phyloP scores from a whole-genome alignment of 495 filamentous ascomycete species.

The Aspergillus incahuasiensis region DNA sequence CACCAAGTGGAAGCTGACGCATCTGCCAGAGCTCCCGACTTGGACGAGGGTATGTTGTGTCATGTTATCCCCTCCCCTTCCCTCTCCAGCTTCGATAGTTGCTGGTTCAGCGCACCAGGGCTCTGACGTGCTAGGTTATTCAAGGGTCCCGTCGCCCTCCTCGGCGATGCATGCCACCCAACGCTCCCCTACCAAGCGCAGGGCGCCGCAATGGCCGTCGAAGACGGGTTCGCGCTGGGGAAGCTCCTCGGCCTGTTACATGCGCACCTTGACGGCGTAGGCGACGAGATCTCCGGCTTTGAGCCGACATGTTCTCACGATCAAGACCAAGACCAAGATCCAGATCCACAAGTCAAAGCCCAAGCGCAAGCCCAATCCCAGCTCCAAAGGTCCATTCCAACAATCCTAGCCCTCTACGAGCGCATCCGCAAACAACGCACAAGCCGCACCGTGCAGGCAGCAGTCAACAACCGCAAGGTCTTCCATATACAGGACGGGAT shows the following conservation, averaged over 20 bases:
- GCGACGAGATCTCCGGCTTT: neutral
- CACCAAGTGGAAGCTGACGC: constrained; percentile 56
- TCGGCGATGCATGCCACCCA: constrained; percentile 45
- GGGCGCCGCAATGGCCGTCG: constrained; percentile 37
- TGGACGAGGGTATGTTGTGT: constrained; percentile 40
- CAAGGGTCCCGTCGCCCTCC: constrained; percentile 45
- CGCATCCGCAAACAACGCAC: constrained; percentile 51
- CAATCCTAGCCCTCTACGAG: constrained; percentile 51
- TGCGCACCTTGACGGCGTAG: neutral
- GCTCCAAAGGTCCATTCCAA: constrained; percentile 16
- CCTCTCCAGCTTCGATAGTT: too few relatives aligned
- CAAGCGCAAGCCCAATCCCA: too few relatives aligned
- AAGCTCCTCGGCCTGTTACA: constrained; percentile 24
- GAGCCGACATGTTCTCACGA: too few relatives aligned
- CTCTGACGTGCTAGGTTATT: too few relatives aligned
- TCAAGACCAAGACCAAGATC: too few relatives aligned
- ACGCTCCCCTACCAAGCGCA: constrained; percentile 54
- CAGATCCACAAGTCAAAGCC: too few relatives aligned
- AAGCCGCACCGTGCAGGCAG: constrained; percentile 44
- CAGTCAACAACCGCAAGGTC: constrained; percentile 41
- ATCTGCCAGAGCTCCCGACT: constrained; percentile 40
- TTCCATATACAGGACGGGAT: constrained; percentile 53
- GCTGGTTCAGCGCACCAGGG: too few relatives aligned
- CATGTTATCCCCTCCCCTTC: too few relatives aligned
- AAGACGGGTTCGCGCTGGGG: constrained; percentile 42